Percentiles rank a stretch among this genome's conserved stretches.
Evolutionary conservation across 345 rosid species (phyloP).

Genomic region (Microthlaspi erraticum): DNA sequence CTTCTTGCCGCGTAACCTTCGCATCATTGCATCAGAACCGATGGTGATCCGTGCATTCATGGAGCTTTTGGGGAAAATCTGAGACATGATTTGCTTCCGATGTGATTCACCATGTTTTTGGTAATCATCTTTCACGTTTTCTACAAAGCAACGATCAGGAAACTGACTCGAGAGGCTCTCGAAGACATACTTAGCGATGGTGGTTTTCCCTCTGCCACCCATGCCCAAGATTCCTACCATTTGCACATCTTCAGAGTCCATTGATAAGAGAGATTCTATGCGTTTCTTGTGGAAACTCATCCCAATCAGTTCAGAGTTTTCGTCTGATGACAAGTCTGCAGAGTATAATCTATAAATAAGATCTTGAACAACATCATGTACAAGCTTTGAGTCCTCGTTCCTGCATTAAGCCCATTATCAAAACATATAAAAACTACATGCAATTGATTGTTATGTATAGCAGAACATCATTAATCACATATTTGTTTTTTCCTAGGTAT

Average conservation of each 20-base stretch:
- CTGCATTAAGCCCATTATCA: background rate
- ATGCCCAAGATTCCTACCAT: constrained; percentile 44
- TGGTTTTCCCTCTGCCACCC: constrained; percentile 44
- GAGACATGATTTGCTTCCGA: constrained; percentile 22
- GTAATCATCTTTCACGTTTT: constrained; percentile 19
- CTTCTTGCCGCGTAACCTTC: constrained; percentile 27
- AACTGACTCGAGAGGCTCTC: constrained; percentile 2
- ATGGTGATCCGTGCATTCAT: background rate
- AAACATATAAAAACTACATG: background rate
- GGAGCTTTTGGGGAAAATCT: constrained; percentile 2
- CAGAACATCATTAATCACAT: no score
- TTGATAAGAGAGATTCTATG: constrained; percentile 5
- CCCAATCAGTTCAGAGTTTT: constrained; percentile 10
- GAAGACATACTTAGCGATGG: constrained; percentile 26
- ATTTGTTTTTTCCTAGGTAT: no score
- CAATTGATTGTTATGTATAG: no score
- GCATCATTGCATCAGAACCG: constrained; percentile 10
- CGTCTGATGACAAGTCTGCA: background rate
- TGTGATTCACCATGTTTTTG: constrained; percentile 10
- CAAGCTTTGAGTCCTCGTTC: constrained; percentile 21
- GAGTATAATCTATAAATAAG: background rate
- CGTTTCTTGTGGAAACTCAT: constrained; percentile 25
- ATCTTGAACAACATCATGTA: constrained; percentile 19
- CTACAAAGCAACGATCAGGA: constrained; percentile 3
- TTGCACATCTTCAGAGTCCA: constrained; percentile 28